Evolutionary conservation across 1,139 yeast genomes (phyloP).

Genomic region (Magnusiomyces fungicola): DNA sequence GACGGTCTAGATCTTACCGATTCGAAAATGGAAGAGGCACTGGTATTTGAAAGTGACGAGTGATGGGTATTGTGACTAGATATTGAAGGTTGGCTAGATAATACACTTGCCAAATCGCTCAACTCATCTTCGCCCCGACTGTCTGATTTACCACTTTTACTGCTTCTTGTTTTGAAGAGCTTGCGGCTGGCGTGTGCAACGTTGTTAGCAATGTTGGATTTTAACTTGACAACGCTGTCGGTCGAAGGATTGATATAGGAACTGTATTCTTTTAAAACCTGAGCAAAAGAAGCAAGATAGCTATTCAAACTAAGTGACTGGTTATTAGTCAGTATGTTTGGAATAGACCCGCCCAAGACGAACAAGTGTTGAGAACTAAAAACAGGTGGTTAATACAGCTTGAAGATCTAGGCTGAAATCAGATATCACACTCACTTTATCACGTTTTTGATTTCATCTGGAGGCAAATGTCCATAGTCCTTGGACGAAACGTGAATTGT

Average conservation of each 20-base stretch:
- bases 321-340: background rate
- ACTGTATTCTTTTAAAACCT: conserved; percentile 2
- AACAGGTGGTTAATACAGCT: background rate
- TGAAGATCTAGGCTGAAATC: background rate
- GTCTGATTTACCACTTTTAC: conserved; percentile 22
- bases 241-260: background rate
- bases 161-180: conserved; percentile 23
- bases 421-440: background rate
- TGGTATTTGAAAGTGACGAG: background rate
- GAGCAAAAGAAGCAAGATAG: background rate
- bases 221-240: background rate
- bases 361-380: background rate
- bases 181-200: conserved; percentile 22
- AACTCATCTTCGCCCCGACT: conserved; percentile 12
- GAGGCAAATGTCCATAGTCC: background rate
- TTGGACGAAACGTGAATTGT: background rate
- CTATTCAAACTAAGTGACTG: background rate
- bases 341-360: conserved; percentile 3
- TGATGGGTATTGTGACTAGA: background rate
- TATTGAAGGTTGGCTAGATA: background rate
- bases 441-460: background rate
- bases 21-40: background rate
- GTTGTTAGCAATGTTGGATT: conserved; percentile 19
- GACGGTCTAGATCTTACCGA: conserved; percentile 3
- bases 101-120: background rate